Base-by-base conservation (phyloP, 768 basidiomycete genomes). In the Tylopilus balloui region DNA sequence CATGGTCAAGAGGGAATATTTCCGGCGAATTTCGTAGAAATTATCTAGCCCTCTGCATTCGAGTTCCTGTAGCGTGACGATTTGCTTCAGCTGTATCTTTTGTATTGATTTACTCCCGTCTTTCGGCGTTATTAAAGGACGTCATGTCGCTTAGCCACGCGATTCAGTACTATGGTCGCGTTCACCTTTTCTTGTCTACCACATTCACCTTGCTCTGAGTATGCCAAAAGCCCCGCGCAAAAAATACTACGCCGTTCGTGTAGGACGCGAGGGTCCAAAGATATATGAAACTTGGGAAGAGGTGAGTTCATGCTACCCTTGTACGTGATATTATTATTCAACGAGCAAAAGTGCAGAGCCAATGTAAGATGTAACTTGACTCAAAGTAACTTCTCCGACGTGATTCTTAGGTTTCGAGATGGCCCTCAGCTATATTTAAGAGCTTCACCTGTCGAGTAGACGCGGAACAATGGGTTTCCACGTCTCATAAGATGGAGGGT, bases 1-100 rank as follows among this genome's bases (percentile, higher is more conserved):
- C 67, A 77, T 19, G 76, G 75, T 14, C 65, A 73, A 32, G 71
- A 78, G 55, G 89, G 89, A 0, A 77, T 84, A 38, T 91, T 92
- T 65, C 88, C 88, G 28, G 88, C 88, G 14, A 90, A 90, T 63
- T 88, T 88, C 58, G 85, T 89, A n/a, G 85, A 88, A 61, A 66
- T 88, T 48, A 68, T 74, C 23, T 77, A 62, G 52, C 14, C 11
- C 12, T 47, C 19, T 13, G 21, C 28, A 17, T 34, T 14, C 17
- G 35, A 3, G 10, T 25, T 45, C 13, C 12, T 43, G 42, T 44
- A 41, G 36, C 31, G 14, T 50, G 40, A n/a, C n/a, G n/a, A 35
- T 45, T 20, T 51, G 20, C 20, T 41, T 41, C 21, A 31, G 36
- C 13, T 54, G 45, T 51, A 38, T 49, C 7, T 35, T 4, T 32